A percentile compares a stretch with the other conserved stretches of the same genome.
Evolutionary conservation across 2,329 filamentous ascomycete genomes (phyloP).

Genomic region (Fusarium paranaense): DNA sequence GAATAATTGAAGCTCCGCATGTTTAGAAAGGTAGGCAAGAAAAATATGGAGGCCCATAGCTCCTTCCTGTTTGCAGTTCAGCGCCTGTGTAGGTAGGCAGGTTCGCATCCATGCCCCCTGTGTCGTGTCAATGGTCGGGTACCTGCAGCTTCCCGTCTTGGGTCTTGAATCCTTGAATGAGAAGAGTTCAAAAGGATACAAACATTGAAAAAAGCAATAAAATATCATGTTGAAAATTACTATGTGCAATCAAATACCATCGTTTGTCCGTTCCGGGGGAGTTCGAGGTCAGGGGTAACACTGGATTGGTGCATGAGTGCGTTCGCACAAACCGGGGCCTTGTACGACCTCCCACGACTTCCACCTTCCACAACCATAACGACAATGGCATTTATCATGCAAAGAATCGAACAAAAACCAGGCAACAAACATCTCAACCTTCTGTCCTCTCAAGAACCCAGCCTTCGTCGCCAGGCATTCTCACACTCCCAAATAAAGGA

Average conservation of each 20-base stretch:
- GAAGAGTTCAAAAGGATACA: not conserved
- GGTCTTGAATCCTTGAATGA: not conserved
- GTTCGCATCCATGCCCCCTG: not conserved
- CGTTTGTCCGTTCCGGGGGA: not conserved
- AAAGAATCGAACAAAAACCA: not conserved
- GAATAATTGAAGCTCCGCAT: not conserved
- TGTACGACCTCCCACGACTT: not conserved
- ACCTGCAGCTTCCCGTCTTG: conserved; percentile 1
- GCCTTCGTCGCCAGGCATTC: not conserved
- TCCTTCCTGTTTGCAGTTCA: not conserved
- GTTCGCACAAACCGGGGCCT: not conserved
- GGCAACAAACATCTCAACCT: not conserved
- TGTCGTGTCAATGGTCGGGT: not conserved
- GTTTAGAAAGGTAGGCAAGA: not conserved
- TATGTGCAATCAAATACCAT: not conserved
- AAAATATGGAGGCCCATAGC: not conserved
- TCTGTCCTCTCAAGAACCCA: not conserved
- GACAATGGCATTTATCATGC: not conserved
- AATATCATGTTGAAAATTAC: not conserved
- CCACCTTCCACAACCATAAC: not conserved
- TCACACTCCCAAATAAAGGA: not conserved
- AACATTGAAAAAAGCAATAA: not conserved
- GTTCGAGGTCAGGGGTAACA: not conserved
- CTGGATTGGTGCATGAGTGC: not conserved
- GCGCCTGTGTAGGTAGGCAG: not conserved